These are phyloP conservation scores for Microdochium nivale DNA, from an alignment of 2,329 filamentous ascomycete species.

Conservation along the genomic window DNA sequence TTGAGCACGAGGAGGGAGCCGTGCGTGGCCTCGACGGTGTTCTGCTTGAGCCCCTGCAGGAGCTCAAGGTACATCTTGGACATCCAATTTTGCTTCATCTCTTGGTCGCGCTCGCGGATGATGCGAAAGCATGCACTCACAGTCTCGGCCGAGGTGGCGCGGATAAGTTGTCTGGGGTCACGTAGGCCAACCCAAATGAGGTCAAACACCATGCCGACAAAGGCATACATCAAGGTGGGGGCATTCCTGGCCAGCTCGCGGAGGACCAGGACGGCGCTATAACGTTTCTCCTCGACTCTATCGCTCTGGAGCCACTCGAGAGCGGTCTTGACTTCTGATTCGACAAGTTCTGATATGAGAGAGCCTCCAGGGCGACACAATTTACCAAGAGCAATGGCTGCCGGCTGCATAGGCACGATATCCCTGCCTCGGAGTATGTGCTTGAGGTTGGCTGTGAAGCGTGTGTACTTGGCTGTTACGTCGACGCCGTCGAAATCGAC, in stretches of 20 bases:
- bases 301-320: constrained; percentile 96
- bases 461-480: constrained; percentile 83
- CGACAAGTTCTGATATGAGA: constrained; percentile 88
- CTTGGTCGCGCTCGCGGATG: constrained; percentile 83
- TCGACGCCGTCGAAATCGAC: constrained; percentile 97
- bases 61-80: constrained; percentile 84
- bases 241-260: constrained; percentile 88
- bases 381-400: constrained; percentile 80
- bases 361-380: constrained; percentile 89
- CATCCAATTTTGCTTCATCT: constrained; percentile 83
- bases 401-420: constrained; percentile 80
- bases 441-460: constrained; percentile 86
- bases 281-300: constrained; percentile 83
- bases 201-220: constrained; percentile 90
- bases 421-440: constrained; percentile 86
- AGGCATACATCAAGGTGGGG: constrained; percentile 90
- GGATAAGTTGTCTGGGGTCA: constrained; percentile 83
- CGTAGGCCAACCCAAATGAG: constrained; percentile 92
- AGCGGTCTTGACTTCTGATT: constrained; percentile 92
- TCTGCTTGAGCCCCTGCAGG: constrained; percentile 67
- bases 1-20: constrained; percentile 90
- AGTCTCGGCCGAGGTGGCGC: constrained; percentile 84
- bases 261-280: constrained; percentile 85
- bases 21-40: constrained; percentile 81
- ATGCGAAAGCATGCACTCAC: constrained; percentile 95